These are phyloP conservation scores for Asclepias syriaca DNA, from an alignment of 257 asterid genomes.

Conservation along the genomic window DNA sequence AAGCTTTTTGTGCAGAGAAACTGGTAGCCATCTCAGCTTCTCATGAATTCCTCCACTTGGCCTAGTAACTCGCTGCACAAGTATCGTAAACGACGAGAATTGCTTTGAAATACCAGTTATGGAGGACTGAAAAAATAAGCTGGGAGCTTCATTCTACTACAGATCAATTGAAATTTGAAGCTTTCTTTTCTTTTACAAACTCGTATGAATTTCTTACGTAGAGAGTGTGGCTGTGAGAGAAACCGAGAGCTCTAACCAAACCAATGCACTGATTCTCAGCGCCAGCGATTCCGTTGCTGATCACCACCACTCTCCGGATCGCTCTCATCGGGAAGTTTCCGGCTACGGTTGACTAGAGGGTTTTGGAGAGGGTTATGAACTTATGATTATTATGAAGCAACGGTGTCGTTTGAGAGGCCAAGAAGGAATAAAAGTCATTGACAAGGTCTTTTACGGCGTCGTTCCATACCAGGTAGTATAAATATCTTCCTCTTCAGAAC, in stretches of 20 bases:
- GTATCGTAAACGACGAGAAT: neutral
- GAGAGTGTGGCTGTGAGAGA: slow-evolving; percentile 43
- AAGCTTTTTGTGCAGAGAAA: slow-evolving; percentile 45
- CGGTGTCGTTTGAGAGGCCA: neutral
- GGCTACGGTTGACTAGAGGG: neutral
- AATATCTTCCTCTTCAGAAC: neutral
- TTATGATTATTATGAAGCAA: neutral
- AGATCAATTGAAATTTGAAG: neutral
- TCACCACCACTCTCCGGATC: slow-evolving; percentile 58
- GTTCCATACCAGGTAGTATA: neutral
- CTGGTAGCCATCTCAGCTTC: slow-evolving; percentile 60
- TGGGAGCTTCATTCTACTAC: neutral
- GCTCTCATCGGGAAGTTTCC: slow-evolving; percentile 34
- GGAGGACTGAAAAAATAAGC: neutral
- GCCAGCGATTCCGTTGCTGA: slow-evolving; percentile 78
- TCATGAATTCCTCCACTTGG: slow-evolving; percentile 71
- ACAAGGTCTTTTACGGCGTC: neutral
- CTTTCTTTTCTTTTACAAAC: neutral
- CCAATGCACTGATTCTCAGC: slow-evolving; percentile 82
- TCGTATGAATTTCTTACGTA: slow-evolving; percentile 33
- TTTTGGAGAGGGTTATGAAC: slow-evolving; percentile 1
- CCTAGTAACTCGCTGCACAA: slow-evolving; percentile 59
- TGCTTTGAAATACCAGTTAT: neutral
- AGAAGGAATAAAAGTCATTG: too few species aligned
- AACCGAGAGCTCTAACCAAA: slow-evolving; percentile 70